Evolutionary conservation across 768 basidiomycete genomes (phyloP).

Genomic region (Amanita rimosa): DNA sequence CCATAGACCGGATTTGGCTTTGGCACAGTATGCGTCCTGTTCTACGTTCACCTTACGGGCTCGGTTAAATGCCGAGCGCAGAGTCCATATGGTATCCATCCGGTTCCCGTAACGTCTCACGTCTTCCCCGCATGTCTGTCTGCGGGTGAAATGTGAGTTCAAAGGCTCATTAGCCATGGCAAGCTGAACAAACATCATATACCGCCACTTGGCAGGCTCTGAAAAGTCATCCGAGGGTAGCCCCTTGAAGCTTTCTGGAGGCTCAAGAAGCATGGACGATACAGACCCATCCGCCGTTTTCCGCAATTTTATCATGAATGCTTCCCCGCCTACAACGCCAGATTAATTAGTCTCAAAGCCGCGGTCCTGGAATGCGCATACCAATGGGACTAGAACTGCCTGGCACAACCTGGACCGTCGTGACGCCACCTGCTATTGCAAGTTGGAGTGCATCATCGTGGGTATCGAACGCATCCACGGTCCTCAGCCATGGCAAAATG

Average conservation of each 20-base stretch:
- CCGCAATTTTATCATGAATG: constrained; percentile 79
- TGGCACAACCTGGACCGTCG: constrained; percentile 72
- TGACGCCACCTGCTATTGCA: constrained; percentile 81
- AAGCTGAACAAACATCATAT: constrained; percentile 53
- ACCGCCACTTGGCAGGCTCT: constrained; percentile 54
- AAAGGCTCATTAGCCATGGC: neutral
- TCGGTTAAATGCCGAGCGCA: constrained; percentile 70
- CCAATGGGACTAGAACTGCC: constrained; percentile 72
- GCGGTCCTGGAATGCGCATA: constrained; percentile 13
- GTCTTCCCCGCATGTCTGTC: constrained; percentile 55
- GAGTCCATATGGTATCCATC: constrained; percentile 72
- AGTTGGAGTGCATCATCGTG: constrained; percentile 69
- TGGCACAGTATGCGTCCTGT: constrained; percentile 65
- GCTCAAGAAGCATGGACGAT: constrained; percentile 76
- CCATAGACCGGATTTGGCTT: constrained; percentile 41
- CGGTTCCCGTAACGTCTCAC: constrained; percentile 39
- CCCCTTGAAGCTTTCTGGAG: constrained; percentile 52
- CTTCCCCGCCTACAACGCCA: constrained; percentile 58
- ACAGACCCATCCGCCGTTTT: constrained; percentile 67
- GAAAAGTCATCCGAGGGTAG: constrained; percentile 23
- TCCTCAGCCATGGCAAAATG: constrained; percentile 68
- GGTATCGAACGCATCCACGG: constrained; percentile 78
- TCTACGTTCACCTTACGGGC: constrained; percentile 55
- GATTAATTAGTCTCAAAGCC: neutral
- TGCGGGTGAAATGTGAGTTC: constrained; percentile 14